These are phyloP conservation scores for Cladosporium oxysporum DNA, from an alignment of 2,329 filamentous ascomycete species.

Conservation along the genomic window DNA sequence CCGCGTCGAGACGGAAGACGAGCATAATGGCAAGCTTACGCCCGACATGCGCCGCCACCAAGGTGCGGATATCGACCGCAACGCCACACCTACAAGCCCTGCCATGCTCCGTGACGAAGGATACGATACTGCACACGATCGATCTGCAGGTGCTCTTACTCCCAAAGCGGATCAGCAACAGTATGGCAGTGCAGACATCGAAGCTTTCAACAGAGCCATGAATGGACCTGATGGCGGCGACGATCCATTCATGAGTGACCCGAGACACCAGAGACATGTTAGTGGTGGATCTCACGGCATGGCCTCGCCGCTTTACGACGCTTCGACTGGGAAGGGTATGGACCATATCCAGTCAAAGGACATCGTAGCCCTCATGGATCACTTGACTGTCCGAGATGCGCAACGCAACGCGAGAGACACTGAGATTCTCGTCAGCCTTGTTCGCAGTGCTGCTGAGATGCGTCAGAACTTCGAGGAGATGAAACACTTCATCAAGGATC, in stretches of 20 bases:
- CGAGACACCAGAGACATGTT: conserved; percentile 65
- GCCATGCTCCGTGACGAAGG: conserved; percentile 77
- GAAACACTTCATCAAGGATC: conserved; percentile 86
- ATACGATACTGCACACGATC: conserved; percentile 73
- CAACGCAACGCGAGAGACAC: conserved; percentile 95
- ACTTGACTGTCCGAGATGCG: conserved; percentile 94
- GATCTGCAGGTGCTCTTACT: conserved; percentile 48
- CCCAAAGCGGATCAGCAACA: conserved; percentile 43
- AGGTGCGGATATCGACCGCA: conserved; percentile 23
- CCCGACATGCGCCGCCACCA: conserved; percentile 32
- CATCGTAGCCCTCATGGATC: conserved; percentile 96
- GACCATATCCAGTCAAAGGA: conserved; percentile 95
- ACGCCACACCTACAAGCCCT: conserved; percentile 49
- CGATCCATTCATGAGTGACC: conserved; percentile 62
- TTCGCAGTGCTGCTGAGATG: conserved; percentile 94
- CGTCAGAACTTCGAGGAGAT: conserved; percentile 94
- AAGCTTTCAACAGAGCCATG: conserved; percentile 52
- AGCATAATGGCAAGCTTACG: conserved; percentile 41
- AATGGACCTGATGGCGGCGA: conserved; percentile 42
- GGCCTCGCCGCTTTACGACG: conserved; percentile 85
- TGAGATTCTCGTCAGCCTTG: conserved; percentile 91
- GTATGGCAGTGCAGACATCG: conserved; percentile 59
- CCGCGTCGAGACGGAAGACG: conserved; percentile 37
- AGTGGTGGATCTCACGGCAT: conserved; percentile 93
- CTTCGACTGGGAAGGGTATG: conserved; percentile 81